Percentiles rank a stretch among this genome's conserved stretches.
Conservation (phyloP, 768 basidiomycete genomes). For the Tylopilus intermedius region DNA sequence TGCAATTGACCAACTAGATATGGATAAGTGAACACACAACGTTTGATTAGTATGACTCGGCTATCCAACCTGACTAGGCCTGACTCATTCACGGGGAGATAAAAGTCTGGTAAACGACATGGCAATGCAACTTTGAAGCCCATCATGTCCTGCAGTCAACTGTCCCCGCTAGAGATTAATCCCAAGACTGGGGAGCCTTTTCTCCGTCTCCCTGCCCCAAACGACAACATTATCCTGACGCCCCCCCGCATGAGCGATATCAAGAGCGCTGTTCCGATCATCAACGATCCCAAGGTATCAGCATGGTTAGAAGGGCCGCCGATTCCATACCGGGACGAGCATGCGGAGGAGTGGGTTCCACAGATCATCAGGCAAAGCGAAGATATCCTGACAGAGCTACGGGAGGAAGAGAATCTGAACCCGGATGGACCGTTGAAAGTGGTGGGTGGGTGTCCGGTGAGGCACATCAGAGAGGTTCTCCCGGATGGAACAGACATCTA, state of each 20-base stretch:
- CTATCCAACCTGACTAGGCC: not conserved
- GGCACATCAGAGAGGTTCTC: conserved; percentile 47
- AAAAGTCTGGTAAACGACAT: not conserved
- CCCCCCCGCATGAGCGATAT: conserved; percentile 49
- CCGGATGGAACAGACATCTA: conserved; percentile 51
- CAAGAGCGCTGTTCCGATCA: conserved; percentile 29
- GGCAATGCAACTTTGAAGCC: not conserved
- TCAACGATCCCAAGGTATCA: conserved; percentile 50
- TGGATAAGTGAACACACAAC: too few species aligned
- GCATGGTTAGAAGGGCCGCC: conserved; percentile 45
- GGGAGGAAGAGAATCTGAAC: conserved; percentile 12
- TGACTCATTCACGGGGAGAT: not conserved
- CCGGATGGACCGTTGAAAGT: conserved; percentile 26
- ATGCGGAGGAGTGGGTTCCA: conserved; percentile 39
- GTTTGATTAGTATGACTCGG: conserved; percentile 2
- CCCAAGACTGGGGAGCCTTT: conserved; percentile 47
- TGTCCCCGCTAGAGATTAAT: conserved; percentile 40
- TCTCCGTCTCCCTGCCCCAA: conserved; percentile 47
- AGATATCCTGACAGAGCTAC: conserved; percentile 18
- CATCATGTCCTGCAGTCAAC: conserved; percentile 20
- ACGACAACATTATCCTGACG: conserved; percentile 53
- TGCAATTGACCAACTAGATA: not conserved
- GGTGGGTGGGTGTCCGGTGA: conserved; percentile 46
- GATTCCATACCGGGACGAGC: conserved; percentile 45
- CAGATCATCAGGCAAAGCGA: conserved; percentile 17